Conservation (phyloP, 2,329 filamentous ascomycete genomes). For the Lachnellula suecica region DNA sequence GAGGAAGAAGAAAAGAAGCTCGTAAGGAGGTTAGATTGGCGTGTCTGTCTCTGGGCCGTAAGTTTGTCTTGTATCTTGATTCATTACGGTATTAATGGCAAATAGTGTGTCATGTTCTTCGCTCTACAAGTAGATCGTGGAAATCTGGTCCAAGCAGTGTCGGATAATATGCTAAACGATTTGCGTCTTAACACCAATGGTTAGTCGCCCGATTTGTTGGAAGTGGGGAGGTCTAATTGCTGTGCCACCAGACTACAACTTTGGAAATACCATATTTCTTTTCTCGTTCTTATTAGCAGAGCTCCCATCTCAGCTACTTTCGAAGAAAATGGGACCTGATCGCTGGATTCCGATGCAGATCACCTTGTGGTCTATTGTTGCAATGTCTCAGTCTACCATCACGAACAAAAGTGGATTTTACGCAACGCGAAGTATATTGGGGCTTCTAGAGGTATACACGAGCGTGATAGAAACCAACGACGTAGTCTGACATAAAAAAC, state of each 20-base stretch:
- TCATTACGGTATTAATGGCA: no score
- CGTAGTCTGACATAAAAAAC: neutral
- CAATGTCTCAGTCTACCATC: slow-evolving; percentile 44
- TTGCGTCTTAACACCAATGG: slow-evolving; percentile 44
- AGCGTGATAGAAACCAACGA: slow-evolving; percentile 26
- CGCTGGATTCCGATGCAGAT: slow-evolving; percentile 52
- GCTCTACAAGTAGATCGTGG: slow-evolving; percentile 60
- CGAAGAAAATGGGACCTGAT: slow-evolving; percentile 47
- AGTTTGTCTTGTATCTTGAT: no score
- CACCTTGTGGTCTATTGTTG: slow-evolving; percentile 48
- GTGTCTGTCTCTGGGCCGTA: slow-evolving; percentile 8
- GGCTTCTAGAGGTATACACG: slow-evolving; percentile 30
- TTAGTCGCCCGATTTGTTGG: no score
- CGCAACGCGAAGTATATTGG: slow-evolving; percentile 38
- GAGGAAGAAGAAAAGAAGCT: slow-evolving; percentile 17
- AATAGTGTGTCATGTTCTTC: slow-evolving; percentile 63
- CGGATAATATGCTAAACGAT: slow-evolving; percentile 54
- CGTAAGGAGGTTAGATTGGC: slow-evolving; percentile 12
- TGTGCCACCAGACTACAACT: slow-evolving; percentile 26
- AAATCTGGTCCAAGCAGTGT: slow-evolving; percentile 58
- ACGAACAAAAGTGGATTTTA: slow-evolving; percentile 43
- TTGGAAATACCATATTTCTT: slow-evolving; percentile 37
- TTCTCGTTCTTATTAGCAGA: slow-evolving; percentile 43
- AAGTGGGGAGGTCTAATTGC: no score
- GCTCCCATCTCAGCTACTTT: slow-evolving; percentile 46